These are phyloP conservation scores for Phanerodontia chrysosporium DNA, from an alignment of 768 basidiomycete species.

Conservation along the genomic window DNA sequence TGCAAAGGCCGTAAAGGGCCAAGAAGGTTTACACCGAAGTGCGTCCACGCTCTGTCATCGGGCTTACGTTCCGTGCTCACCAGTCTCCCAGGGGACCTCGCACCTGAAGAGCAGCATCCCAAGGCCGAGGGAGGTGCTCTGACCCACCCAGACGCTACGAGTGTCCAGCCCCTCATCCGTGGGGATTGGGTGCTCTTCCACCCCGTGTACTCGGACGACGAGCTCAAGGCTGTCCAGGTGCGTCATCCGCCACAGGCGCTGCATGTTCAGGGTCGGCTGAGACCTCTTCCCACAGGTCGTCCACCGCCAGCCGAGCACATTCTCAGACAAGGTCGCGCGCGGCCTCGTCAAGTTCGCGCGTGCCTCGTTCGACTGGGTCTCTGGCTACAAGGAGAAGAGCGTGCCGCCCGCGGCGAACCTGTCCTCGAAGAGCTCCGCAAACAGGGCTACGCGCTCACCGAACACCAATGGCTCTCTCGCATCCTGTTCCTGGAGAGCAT, in stretches of 20 bases:
- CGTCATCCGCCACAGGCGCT: constrained; percentile 9
- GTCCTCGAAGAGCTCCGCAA: constrained; percentile 71
- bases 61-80: not conserved
- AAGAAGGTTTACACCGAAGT: constrained; percentile 34
- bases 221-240: constrained; percentile 71
- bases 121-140: not conserved
- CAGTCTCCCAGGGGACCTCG: constrained; percentile 13
- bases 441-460: constrained; percentile 69
- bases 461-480: constrained; percentile 70
- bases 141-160: constrained; percentile 1
- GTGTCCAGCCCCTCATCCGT: constrained; percentile 15
- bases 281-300: constrained; percentile 48
- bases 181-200: constrained; percentile 93
- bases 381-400: constrained; percentile 76
- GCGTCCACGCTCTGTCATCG: constrained; percentile 1
- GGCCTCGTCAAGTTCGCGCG: constrained; percentile 52
- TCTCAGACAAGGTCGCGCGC: constrained; percentile 71
- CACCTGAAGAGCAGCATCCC: constrained; percentile 2
- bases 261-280: not conserved
- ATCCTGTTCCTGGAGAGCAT: constrained; percentile 80
- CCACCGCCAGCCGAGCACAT: constrained; percentile 55
- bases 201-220: constrained; percentile 80
- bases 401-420: constrained; percentile 60
- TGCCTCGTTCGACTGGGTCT: constrained; percentile 76
- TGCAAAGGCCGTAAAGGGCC: constrained; percentile 22